Evolutionary conservation across 2,329 filamentous ascomycete genomes (phyloP).

Genomic region (Didymella exigua): DNA sequence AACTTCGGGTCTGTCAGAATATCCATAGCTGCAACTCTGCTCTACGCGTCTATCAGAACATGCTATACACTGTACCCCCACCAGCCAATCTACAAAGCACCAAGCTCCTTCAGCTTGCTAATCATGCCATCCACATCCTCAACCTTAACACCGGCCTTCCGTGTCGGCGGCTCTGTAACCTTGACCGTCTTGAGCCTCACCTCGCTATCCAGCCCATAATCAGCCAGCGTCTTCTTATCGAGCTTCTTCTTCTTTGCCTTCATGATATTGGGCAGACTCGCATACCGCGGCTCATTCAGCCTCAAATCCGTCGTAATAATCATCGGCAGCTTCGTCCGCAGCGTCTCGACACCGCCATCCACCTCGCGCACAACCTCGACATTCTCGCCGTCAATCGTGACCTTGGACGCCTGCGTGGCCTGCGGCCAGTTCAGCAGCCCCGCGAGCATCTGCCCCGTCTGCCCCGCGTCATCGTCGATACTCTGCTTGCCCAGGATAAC

Average conservation of each 20-base stretch:
- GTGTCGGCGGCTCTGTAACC: slow-evolving; percentile 83
- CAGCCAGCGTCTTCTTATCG: slow-evolving; percentile 85
- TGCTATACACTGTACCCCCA: neutral
- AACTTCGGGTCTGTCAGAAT: neutral
- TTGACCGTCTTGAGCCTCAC: slow-evolving; percentile 86
- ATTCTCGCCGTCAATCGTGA: slow-evolving; percentile 73
- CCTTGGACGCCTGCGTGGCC: slow-evolving; percentile 88
- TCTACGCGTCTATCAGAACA: slow-evolving; percentile 5
- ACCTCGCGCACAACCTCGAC: slow-evolving; percentile 89
- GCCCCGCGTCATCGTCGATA: slow-evolving; percentile 93
- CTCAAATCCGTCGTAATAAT: slow-evolving; percentile 93
- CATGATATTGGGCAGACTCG: slow-evolving; percentile 97
- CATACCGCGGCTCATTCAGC: slow-evolving; percentile 93
- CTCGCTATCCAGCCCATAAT: slow-evolving; percentile 73
- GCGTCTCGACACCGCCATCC: slow-evolving; percentile 91
- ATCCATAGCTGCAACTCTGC: neutral
- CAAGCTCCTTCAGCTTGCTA: slow-evolving; percentile 91
- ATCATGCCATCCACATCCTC: slow-evolving; percentile 97
- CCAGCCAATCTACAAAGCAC: slow-evolving; percentile 70
- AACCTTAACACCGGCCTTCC: slow-evolving; percentile 95
- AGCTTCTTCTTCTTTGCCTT: slow-evolving; percentile 99
- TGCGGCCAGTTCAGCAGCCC: slow-evolving; percentile 91
- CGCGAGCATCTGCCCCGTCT: slow-evolving; percentile 98
- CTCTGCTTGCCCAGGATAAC: slow-evolving; percentile 97
- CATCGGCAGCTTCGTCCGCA: slow-evolving; percentile 84